Evolutionary conservation across 2,329 filamentous ascomycete genomes (phyloP).

Genomic region (Colletotrichum simmondsii): DNA sequence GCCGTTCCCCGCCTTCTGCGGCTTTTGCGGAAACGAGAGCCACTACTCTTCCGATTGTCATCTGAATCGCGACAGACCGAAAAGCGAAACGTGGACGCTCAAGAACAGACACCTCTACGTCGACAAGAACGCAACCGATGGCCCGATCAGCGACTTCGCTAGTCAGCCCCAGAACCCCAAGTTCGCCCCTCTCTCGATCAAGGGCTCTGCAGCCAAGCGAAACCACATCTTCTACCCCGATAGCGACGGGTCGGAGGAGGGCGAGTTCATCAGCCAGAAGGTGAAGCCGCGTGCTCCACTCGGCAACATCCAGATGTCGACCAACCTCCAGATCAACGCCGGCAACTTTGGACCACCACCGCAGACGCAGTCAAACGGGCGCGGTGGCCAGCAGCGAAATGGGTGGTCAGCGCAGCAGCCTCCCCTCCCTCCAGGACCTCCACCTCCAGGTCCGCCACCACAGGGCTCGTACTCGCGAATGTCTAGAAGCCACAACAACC

Average conservation of each 20-base stretch:
- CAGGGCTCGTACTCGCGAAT: slow-evolving; percentile 37
- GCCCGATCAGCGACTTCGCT: slow-evolving; percentile 49
- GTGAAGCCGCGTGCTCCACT: slow-evolving; percentile 43
- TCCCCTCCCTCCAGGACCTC: slow-evolving; percentile 52
- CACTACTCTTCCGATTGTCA: slow-evolving; percentile 70
- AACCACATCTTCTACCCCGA: slow-evolving; percentile 58
- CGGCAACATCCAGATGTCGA: slow-evolving; percentile 52
- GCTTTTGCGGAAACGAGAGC: slow-evolving; percentile 61
- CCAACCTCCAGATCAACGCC: slow-evolving; percentile 49
- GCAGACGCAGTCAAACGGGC: slow-evolving; percentile 29
- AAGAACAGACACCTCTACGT: slow-evolving; percentile 61
- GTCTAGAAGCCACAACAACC: slow-evolving; percentile 23
- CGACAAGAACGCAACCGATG: slow-evolving; percentile 53
- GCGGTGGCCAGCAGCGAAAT: slow-evolving; percentile 25
- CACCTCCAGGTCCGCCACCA: slow-evolving; percentile 43
- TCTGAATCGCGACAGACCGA: slow-evolving; percentile 33
- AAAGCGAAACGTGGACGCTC: slow-evolving; percentile 63
- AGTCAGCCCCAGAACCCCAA: slow-evolving; percentile 39
- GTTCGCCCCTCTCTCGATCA: slow-evolving; percentile 42
- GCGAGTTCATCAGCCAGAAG: slow-evolving; percentile 52
- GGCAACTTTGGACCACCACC: slow-evolving; percentile 29
- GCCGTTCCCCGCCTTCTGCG: slow-evolving; percentile 64
- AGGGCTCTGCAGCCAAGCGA: slow-evolving; percentile 46
- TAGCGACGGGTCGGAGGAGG: slow-evolving; percentile 56
- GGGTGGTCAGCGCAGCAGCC: slow-evolving; percentile 44